Percentiles rank a stretch among this genome's conserved stretches.
phyloP scores from a whole-genome alignment of 2,329 filamentous ascomycete species.

The Xylariaceae sp. region DNA sequence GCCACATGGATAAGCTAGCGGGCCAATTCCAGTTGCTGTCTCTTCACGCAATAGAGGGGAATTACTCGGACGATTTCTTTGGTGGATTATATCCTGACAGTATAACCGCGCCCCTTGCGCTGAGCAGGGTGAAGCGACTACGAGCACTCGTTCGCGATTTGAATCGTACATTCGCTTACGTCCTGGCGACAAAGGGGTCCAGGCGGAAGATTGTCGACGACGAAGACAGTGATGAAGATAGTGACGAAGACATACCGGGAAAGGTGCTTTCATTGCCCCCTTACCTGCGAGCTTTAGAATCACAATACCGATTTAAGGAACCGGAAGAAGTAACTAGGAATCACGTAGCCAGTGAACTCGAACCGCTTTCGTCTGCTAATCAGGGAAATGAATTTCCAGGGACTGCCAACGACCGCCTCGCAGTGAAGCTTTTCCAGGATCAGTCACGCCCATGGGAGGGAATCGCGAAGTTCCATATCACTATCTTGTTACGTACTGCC shows the following conservation, averaged over 20 bases:
- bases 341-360: slow-evolving; percentile 23
- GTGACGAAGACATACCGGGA: not conserved
- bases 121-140: slow-evolving; percentile 26
- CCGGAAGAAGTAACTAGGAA: slow-evolving; percentile 24
- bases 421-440: slow-evolving; percentile 36
- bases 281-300: slow-evolving; percentile 29
- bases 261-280: slow-evolving; percentile 16
- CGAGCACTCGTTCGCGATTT: slow-evolving; percentile 31
- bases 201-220: slow-evolving; percentile 20
- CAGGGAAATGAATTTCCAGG: slow-evolving; percentile 41
- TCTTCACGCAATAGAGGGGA: slow-evolving; percentile 36
- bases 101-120: slow-evolving; percentile 1
- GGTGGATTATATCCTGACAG: slow-evolving; percentile 20
- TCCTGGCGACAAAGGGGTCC: slow-evolving; percentile 27
- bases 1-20: slow-evolving; percentile 34
- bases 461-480: slow-evolving; percentile 36
- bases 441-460: slow-evolving; percentile 37
- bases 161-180: slow-evolving; percentile 29
- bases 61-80: slow-evolving; percentile 39
- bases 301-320: slow-evolving; percentile 28
- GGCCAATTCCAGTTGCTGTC: slow-evolving; percentile 36
- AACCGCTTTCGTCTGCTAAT: slow-evolving; percentile 32
- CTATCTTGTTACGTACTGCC: slow-evolving; percentile 24
- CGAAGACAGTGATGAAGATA: not conserved
- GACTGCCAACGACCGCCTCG: slow-evolving; percentile 34